A percentile compares a stretch with the other conserved stretches of the same genome.
Conservation (phyloP, 306 rosid genomes). For the Citrullus colocynthis region DNA sequence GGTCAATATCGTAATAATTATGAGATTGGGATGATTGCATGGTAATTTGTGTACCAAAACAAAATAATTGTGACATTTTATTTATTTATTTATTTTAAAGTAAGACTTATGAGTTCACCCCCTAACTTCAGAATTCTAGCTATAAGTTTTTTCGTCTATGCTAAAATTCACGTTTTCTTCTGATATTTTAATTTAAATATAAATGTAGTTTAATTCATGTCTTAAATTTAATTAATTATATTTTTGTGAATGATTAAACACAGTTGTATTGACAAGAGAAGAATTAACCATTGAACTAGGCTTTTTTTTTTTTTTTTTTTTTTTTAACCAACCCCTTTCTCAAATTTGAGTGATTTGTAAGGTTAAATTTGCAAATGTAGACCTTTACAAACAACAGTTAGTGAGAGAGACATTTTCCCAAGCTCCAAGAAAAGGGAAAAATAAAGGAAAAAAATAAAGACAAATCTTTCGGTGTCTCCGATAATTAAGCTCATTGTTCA, state of each 20-base stretch:
- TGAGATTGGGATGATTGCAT: not conserved
- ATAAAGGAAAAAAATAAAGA: not conserved
- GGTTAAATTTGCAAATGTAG: not conserved
- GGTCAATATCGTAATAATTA: not conserved
- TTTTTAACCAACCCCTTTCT: not conserved
- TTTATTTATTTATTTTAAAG: too few relatives aligned
- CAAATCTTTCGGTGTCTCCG: conserved; percentile 6
- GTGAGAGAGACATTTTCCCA: not conserved
- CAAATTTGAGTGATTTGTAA: not conserved
- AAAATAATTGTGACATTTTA: too few relatives aligned
- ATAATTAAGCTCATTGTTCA: conserved; percentile 6
- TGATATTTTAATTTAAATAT: too few relatives aligned
- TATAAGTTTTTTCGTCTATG: not conserved
- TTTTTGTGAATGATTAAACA: too few relatives aligned
- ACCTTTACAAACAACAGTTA: not conserved
- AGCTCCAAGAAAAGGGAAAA: not conserved
- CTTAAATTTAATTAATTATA: too few relatives aligned
- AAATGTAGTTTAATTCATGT: too few relatives aligned
- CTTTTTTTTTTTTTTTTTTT: too few relatives aligned
- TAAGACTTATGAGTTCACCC: too few relatives aligned
- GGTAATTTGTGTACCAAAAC: not conserved
- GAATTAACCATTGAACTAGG: not conserved
- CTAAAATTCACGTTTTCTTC: not conserved
- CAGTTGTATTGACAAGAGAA: not conserved
- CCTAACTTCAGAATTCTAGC: too few relatives aligned